Evolutionary conservation across 2,329 filamentous ascomycete genomes (phyloP), one percentile per base, ranked within the genome.

Genomic region (Pestalotiopsis sp.): DNA sequence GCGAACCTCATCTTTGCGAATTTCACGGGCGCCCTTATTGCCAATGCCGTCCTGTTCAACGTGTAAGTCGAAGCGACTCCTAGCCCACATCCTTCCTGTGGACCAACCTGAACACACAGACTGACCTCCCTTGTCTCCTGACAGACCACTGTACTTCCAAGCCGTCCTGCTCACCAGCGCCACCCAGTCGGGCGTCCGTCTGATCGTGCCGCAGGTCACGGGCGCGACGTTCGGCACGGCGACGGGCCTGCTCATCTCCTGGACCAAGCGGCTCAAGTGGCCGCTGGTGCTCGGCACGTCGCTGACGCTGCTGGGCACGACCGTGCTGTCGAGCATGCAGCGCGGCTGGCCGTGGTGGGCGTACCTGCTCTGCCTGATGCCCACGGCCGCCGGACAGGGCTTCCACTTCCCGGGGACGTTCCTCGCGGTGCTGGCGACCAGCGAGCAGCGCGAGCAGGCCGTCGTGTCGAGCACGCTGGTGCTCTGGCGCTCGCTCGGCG

Each of bases 71-170:
- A 44, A 30, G 30, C 1, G 30, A 35, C 22, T 22, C 3, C 22
- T 13, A 30, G 4, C 6, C 22, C 11, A 13, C 56, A 24, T 22
- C 9, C 56, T 24, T n/a, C 20, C 40, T 5, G 13, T 48, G 1
- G 4, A 5, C n/a, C n/a, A 1, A 48, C 40, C 40, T 9, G 4
- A 13, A 24, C 20, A 5, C 55, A 48, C 13, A 39, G 10, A 55
- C 61, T 48, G 48, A 26, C 57, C 17, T 38, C 30, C 2, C 11
- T 26, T 38, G 85, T 79, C 87, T 11, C 52, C 17, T 7, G 6
- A 86, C 71, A 88, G 88, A 5, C 92, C 92, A 0, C 82, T 94
- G 7, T 94, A 91, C 81, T 94, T 93, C 80, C 91, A 93, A 76
- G 91, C 89, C 48, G 91, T 93, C 30, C 88, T 92, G 61, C 84